phyloP scores from a whole-genome alignment of 306 rosid species.

The Citrullus colocynthis region DNA sequence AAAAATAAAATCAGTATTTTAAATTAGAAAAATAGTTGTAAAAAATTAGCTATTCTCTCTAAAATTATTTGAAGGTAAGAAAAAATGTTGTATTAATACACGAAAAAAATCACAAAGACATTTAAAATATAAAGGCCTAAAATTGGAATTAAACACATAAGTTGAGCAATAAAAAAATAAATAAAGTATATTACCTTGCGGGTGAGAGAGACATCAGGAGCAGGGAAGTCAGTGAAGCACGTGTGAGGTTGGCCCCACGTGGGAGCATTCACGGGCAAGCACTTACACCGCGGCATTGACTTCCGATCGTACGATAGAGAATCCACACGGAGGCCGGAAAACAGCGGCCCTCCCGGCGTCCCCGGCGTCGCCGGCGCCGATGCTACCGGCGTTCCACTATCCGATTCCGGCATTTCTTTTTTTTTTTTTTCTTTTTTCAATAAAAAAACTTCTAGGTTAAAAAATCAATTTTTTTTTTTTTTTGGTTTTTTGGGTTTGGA shows the following conservation, averaged over 20 bases:
- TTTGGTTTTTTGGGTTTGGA: neutral
- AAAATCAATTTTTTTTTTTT: neutral
- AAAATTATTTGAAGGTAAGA: no score
- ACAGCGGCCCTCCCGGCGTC: constrained; percentile 69
- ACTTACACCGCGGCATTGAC: constrained; percentile 62
- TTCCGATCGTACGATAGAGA: constrained; percentile 58
- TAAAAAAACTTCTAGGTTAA: neutral
- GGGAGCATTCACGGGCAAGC: constrained; percentile 45
- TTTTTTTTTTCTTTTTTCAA: neutral
- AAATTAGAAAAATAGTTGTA: no score
- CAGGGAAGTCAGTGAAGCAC: constrained; percentile 52
- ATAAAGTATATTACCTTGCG: constrained; percentile 49
- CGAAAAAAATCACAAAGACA: no score
- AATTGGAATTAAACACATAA: neutral
- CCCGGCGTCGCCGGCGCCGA: constrained; percentile 60
- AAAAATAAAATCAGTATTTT: no score
- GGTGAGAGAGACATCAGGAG: constrained; percentile 48
- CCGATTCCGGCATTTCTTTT: constrained; percentile 41
- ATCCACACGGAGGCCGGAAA: constrained; percentile 52
- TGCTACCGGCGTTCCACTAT: constrained; percentile 41
- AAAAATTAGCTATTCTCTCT: no score
- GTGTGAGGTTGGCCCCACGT: constrained; percentile 38
- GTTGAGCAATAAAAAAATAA: neutral
- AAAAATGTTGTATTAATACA: no score
- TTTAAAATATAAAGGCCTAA: neutral